Evolutionary conservation across 306 rosid genomes (phyloP).

Genomic region (Quercus parvula): DNA sequence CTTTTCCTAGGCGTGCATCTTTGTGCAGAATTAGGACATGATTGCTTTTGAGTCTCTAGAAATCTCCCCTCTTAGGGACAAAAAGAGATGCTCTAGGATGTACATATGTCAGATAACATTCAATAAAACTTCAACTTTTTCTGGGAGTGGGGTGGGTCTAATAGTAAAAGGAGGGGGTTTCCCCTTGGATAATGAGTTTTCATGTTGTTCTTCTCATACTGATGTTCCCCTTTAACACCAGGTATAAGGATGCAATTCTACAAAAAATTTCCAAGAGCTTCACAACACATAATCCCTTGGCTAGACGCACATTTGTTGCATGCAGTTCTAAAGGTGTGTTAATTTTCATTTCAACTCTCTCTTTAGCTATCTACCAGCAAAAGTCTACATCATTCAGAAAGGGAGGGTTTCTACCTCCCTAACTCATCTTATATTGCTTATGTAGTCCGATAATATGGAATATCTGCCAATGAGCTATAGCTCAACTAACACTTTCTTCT

Average conservation of each 20-base stretch:
- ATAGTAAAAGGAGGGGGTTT: not conserved
- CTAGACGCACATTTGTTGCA: not conserved
- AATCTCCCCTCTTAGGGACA: not conserved
- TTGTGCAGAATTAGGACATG: not conserved
- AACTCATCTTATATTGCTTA: not conserved
- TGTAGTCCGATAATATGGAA: not conserved
- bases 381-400: not conserved
- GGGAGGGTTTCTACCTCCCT: not conserved
- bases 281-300: not conserved
- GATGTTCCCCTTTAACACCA: not conserved
- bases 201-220: not conserved
- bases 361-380: not conserved
- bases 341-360: not conserved
- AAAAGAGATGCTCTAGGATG: no score
- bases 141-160: no score
- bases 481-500: no score
- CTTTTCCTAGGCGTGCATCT: no score
- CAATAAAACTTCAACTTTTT: not conserved
- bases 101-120: not conserved
- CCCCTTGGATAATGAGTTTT: not conserved
- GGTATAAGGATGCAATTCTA: conserved; percentile 20
- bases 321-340: conserved; percentile 27
- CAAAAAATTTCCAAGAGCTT: conserved; percentile 13
- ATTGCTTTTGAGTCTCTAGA: not conserved
- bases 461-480: no score